Percentiles rank a stretch among this genome's conserved stretches.
Evolutionary conservation across 371 early-diverging fungal species (phyloP).

Genomic region (Saksenaea vasiformis): DNA sequence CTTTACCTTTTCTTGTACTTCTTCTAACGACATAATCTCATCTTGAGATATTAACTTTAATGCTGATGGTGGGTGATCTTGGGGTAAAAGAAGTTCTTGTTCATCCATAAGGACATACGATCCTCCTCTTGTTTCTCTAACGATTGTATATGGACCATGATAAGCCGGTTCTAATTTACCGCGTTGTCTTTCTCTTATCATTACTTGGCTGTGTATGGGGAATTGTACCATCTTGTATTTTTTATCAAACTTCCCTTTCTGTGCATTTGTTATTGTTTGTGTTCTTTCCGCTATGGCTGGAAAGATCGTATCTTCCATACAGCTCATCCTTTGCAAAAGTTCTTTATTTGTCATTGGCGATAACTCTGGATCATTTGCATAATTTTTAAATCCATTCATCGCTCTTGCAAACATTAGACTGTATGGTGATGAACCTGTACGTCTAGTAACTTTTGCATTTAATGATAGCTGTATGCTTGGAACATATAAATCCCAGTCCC

Average conservation of each 20-base stretch:
- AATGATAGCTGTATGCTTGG: slow-evolving; percentile 21
- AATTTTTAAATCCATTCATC: slow-evolving; percentile 15
- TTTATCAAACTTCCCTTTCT: background rate
- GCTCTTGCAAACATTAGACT: slow-evolving; percentile 20
- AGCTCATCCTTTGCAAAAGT: background rate
- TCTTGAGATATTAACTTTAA: too few relatives aligned
- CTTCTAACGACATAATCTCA: slow-evolving; percentile 3
- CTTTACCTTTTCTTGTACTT: slow-evolving; percentile 14
- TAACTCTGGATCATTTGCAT: background rate
- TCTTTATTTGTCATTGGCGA: background rate
- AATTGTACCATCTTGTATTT: slow-evolving; percentile 3
- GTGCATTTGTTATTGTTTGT: background rate
- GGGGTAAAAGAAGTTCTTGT: background rate
- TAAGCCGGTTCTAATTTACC: slow-evolving; percentile 11
- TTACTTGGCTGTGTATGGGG: slow-evolving; percentile 8
- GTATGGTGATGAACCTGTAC: slow-evolving; percentile 8
- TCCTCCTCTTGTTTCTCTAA: slow-evolving; percentile 12
- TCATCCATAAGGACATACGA: slow-evolving; percentile 10
- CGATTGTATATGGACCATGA: slow-evolving; percentile 13
- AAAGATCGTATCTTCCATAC: slow-evolving; percentile 9
- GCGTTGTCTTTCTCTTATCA: background rate
- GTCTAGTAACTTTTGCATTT: background rate
- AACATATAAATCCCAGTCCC: slow-evolving; percentile 26
- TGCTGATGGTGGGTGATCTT: slow-evolving; percentile 3
- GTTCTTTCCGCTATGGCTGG: too few relatives aligned